Evolutionary conservation across 805 yeast species (phyloP).

Genomic region (Ogataea dorogensis): DNA sequence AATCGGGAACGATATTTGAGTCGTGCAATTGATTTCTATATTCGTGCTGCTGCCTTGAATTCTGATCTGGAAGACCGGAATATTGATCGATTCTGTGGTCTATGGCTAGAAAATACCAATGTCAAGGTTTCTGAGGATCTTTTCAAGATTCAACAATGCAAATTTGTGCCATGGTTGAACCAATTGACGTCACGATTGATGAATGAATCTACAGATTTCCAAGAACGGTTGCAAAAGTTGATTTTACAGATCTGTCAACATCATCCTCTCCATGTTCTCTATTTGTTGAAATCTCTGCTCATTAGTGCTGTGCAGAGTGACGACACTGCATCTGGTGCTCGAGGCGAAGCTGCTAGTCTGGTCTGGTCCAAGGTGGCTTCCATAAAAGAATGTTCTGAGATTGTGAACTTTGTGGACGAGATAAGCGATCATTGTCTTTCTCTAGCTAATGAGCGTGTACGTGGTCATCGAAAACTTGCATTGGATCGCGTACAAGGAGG

Average conservation of each 20-base stretch:
- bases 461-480: slow-evolving; percentile 32
- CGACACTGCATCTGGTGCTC: slow-evolving; percentile 42
- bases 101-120: slow-evolving; percentile 67
- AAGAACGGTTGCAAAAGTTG: slow-evolving; percentile 42
- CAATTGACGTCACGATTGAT: slow-evolving; percentile 74
- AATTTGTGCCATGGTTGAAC: slow-evolving; percentile 76
- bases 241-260: slow-evolving; percentile 39
- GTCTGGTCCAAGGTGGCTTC: slow-evolving; percentile 43
- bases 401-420: slow-evolving; percentile 43
- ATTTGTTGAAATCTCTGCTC: slow-evolving; percentile 57
- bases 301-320: slow-evolving; percentile 31
- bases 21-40: slow-evolving; percentile 57
- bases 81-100: slow-evolving; percentile 72
- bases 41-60: slow-evolving; percentile 51
- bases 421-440: slow-evolving; percentile 51
- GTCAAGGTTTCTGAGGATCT: slow-evolving; percentile 35
- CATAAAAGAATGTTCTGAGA: slow-evolving; percentile 7
- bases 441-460: slow-evolving; percentile 48
- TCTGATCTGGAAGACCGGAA: slow-evolving; percentile 48
- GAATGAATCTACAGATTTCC: slow-evolving; percentile 51
- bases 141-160: slow-evolving; percentile 49
- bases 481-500: slow-evolving; percentile 42
- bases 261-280: slow-evolving; percentile 75
- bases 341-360: slow-evolving; percentile 50
- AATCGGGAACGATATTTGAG: slow-evolving; percentile 40